Base-by-base conservation (phyloP, 2,329 filamentous ascomycete genomes). In the Alternaria tenuissima region DNA sequence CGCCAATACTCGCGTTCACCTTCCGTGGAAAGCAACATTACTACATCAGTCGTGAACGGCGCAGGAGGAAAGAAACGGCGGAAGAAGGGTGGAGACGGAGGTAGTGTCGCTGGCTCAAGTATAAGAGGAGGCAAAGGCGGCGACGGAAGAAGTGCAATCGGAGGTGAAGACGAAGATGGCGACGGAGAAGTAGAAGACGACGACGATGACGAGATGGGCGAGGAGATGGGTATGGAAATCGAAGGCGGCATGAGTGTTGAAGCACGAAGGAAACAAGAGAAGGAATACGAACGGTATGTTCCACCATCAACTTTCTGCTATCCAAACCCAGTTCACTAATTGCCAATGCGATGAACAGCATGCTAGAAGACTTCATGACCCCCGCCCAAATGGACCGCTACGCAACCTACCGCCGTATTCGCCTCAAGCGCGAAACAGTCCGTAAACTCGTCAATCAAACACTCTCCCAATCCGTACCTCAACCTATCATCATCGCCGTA, bases 381-480 rank as follows among this genome's bases (percentile, higher is more conserved):
- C 77, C 79, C n/a, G 83, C 87, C 22, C 91, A 93, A 75, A 87
- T 88, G 67, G 84, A 87, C 55, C 85, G 91, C 49, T 93, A 91
- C 73, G 89, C 90, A 74, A 84, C 87, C 22, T 93, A 88, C 86
- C 86, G 90, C 62, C 86, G 88, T 9, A 87, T 88, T 34, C 91
- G 90, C 69, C 80, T 94, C 41, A 86, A 87, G 22, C 88, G 90
- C 65, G 85, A 88, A 7, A 88, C 89, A 18, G 89, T 93, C 58
- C 86, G 91, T 73, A 85, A 89, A 85, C 86, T 94, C 62, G 89
- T 93, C 74, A 94, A 94, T 72, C 90, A 91, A 59, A 92, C 91
- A 2, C 89, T 93, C 8, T 92, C 90, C 0, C 91, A 94, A 75
- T 93, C 90, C 2, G 91, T 92, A 0, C 90, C 90, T 0, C 84